Conservation (phyloP, 176 grass and related monocot genomes). For the Dendrocalamus sinicus region DNA sequence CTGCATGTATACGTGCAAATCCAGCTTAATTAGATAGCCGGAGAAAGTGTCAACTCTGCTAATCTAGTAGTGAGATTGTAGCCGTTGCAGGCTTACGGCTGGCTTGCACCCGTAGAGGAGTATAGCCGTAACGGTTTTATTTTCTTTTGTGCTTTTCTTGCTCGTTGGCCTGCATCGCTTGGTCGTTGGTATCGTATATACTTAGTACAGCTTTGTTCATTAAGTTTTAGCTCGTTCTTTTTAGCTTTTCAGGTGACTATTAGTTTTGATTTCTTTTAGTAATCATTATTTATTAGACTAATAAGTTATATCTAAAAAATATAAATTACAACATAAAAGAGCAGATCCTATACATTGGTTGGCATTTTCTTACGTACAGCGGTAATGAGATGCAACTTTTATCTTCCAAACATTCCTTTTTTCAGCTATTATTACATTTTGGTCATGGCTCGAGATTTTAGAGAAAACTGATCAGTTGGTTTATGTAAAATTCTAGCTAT, state of each 20-base stretch:
- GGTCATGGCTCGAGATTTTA: background rate
- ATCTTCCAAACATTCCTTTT: background rate
- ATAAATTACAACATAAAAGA: too few relatives aligned
- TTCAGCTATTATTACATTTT: too few relatives aligned
- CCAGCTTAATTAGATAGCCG: background rate
- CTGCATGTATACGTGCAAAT: background rate
- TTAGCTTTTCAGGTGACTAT: fast-evolving
- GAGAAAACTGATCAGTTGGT: background rate
- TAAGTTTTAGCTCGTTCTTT: too few relatives aligned
- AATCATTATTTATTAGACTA: too few relatives aligned
- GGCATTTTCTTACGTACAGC: too few relatives aligned
- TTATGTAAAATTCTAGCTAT: too few relatives aligned
- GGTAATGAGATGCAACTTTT: background rate
- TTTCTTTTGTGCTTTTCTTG: background rate
- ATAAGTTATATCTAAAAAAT: too few relatives aligned
- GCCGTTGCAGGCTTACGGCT: background rate
- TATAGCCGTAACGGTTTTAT: background rate
- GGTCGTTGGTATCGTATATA: background rate
- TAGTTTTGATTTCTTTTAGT: too few relatives aligned
- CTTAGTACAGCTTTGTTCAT: too few relatives aligned
- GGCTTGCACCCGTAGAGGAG: background rate
- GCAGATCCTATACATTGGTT: too few relatives aligned
- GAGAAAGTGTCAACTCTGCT: background rate
- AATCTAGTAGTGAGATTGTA: background rate
- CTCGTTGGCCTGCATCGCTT: background rate